Evolutionary conservation across 1,139 yeast species (phyloP), one percentile per base, ranked within the genome.

Genomic region (Debaryomycetaceae sp.): DNA sequence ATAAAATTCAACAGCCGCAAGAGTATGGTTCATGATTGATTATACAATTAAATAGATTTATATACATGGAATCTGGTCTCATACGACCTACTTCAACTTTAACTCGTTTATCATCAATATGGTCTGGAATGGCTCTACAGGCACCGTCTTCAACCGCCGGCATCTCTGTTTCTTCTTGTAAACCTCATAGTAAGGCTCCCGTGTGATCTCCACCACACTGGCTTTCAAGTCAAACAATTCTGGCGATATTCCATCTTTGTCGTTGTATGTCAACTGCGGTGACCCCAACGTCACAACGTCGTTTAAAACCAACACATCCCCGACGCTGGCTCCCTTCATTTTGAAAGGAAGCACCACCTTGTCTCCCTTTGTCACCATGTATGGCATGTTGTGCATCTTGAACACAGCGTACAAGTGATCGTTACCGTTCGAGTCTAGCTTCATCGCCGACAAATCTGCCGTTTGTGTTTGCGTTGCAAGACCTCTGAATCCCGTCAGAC

Each of bases 321-420:
- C 98, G 5, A 91, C 83, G 44, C 81, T 73, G 7, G 84, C 94
- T 40, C 79, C 77, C 53, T 81, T 83, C 69, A 92, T 61, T 48
- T 80, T 78, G 61, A 78, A 89, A 2, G 96, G 96, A 31, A 92
- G 65, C 34, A 81, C 75, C 38, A 92, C 78, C 49, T 73, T 77
- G 61, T 94, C 99, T 16, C 98, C 98, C 50, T 83, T 79, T 16
- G 98, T 89, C 17, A 94, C 95, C 46, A 92, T 70, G 55, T 87
- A 91, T 35, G 95, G 88, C 62, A 89, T 81, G 59, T 84, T 81
- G 66, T 89, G 94, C 35, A 94, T 76, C 53, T 79, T 82, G 51
- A 91, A 76, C 6, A 87, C 74, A 37, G 98, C 98, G 56, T 89
- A 92, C 33, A 92, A 65, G 46, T 77, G 60, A 36, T 59, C 51